Evolutionary conservation across 2,329 filamentous ascomycete genomes (phyloP).

Genomic region (Penicillium nordicum): DNA sequence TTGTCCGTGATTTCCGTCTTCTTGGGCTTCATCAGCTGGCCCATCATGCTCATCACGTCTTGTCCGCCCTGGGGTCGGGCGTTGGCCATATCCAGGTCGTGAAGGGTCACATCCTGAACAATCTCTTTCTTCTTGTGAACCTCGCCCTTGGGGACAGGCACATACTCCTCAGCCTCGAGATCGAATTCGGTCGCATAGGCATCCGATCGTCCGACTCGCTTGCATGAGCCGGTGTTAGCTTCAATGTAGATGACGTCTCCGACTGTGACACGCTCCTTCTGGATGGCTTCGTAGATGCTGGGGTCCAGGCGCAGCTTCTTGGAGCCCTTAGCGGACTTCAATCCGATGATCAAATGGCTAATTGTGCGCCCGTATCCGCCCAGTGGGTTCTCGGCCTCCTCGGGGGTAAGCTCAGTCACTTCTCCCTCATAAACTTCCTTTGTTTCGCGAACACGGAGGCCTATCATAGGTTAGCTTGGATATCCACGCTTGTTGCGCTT

Average conservation of each 20-base stretch:
- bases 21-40: constrained; percentile 98
- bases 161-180: constrained; percentile 97
- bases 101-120: constrained; percentile 94
- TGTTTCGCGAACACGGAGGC: constrained; percentile 90
- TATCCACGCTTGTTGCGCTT: not conserved
- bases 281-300: constrained; percentile 98
- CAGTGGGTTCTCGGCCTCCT: constrained; percentile 96
- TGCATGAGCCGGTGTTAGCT: constrained; percentile 96
- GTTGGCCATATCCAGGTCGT: constrained; percentile 95
- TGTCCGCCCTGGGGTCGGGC: constrained; percentile 92
- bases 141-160: constrained; percentile 96
- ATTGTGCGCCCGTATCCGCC: constrained; percentile 98
- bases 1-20: constrained; percentile 99
- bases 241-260: constrained; percentile 99
- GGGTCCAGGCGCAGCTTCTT: constrained; percentile 97
- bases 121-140: constrained; percentile 99
- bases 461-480: constrained; percentile 34
- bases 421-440: constrained; percentile 99
- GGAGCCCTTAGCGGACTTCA: constrained; percentile 93
- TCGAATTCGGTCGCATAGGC: constrained; percentile 98
- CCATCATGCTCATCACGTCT: constrained; percentile 99
- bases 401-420: constrained; percentile 93
- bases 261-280: constrained; percentile 93
- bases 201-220: constrained; percentile 91
- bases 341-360: constrained; percentile 85